Conservation (phyloP, 305 asterid genomes). For the Fraxinus paxiana region DNA sequence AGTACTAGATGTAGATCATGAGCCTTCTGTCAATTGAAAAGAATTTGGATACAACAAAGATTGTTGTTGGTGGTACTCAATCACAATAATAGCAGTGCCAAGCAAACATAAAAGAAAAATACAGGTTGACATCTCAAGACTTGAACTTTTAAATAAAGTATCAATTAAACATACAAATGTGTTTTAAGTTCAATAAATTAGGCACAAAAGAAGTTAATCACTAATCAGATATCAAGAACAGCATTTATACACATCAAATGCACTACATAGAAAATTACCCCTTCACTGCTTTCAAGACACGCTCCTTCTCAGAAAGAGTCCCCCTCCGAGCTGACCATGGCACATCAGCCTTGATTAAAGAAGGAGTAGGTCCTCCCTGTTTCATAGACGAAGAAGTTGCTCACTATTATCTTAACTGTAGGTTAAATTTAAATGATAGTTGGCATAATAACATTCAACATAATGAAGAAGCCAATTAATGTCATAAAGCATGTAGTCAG, state of each 20-base stretch:
- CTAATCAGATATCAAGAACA: neutral
- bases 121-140: neutral
- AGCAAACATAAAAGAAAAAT: neutral
- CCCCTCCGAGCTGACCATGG: slow-evolving; percentile 36
- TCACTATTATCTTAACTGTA: neutral
- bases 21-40: neutral
- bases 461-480: neutral
- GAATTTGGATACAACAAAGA: neutral
- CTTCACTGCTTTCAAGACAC: slow-evolving; percentile 32
- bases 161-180: neutral
- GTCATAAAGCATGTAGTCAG: neutral
- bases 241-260: neutral
- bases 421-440: neutral
- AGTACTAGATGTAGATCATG: neutral
- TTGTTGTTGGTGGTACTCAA: neutral
- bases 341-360: slow-evolving; percentile 43
- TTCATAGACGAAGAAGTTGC: slow-evolving; percentile 2
- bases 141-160: neutral
- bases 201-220: neutral
- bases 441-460: neutral
- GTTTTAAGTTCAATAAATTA: neutral
- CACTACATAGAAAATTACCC: slow-evolving; percentile 22
- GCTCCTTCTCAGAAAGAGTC: slow-evolving; percentile 26
- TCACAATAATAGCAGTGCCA: neutral
- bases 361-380: slow-evolving; percentile 45